Conservation (phyloP, 306 rosid genomes). For the Pyrus pyrifolia region DNA sequence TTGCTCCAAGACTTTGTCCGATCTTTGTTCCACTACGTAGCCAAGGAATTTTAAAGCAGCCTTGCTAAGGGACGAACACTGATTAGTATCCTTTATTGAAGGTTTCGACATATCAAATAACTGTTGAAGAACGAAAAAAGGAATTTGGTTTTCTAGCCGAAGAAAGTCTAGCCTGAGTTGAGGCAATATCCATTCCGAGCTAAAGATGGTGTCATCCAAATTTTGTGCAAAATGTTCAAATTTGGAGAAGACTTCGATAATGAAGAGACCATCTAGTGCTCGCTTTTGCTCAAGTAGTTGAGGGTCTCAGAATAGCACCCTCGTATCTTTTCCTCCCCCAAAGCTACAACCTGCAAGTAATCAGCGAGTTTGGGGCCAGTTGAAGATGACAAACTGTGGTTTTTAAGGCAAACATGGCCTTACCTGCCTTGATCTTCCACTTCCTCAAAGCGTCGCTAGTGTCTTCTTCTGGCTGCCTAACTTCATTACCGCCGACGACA, state of each 20-base stretch:
- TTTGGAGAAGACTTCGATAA: constrained; percentile 38
- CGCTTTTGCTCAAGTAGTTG: background rate
- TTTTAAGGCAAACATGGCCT: constrained; percentile 29
- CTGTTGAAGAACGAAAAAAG: constrained; percentile 37
- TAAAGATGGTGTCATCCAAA: constrained; percentile 26
- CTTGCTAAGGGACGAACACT: background rate
- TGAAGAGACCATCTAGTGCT: constrained; percentile 55
- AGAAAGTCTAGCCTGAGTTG: constrained; percentile 29
- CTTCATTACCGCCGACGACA: no score
- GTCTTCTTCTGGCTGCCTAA: no score
- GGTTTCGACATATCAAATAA: constrained; percentile 16
- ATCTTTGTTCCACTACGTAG: constrained; percentile 22
- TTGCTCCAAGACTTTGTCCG: constrained; percentile 6
- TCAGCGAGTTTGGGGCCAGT: background rate
- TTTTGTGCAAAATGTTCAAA: constrained; percentile 8
- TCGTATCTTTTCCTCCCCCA: constrained; percentile 27
- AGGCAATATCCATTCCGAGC: constrained; percentile 31
- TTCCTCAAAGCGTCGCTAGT: no score
- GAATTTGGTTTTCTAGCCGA: constrained; percentile 60
- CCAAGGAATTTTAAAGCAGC: constrained; percentile 45
- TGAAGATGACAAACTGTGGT: constrained; percentile 9
- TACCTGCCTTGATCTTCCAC: constrained; percentile 55
- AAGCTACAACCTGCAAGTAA: constrained; percentile 1
- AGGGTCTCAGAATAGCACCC: constrained; percentile 42
- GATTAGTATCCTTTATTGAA: background rate